Evolutionary conservation across 208 protist genomes (phyloP).

Genomic region (Naegleria lovaniensis): DNA sequence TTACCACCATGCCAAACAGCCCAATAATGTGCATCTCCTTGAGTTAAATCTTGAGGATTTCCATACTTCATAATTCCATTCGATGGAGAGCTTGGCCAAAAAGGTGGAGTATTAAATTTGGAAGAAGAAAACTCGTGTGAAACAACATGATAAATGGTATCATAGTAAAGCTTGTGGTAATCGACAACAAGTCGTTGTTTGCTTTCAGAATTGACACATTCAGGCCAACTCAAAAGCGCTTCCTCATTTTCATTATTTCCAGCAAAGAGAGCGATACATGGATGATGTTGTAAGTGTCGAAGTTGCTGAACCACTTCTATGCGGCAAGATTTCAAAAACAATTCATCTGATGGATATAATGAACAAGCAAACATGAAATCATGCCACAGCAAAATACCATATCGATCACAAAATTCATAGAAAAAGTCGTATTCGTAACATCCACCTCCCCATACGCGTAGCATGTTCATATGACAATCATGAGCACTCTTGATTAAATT

Average conservation of each 20-base stretch:
- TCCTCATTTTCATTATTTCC: conserved; percentile 70
- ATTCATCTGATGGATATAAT: not conserved
- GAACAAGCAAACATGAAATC: conserved; percentile 34
- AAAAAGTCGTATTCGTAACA: conserved; percentile 24
- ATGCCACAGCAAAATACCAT: conserved; percentile 3
- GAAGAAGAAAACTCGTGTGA: not conserved
- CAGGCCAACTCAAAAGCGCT: not conserved
- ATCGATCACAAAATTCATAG: conserved; percentile 9
- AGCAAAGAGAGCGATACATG: conserved; percentile 53
- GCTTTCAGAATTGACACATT: not conserved
- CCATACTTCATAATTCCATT: not conserved
- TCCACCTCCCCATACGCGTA: conserved; percentile 16
- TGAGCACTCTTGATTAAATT: not conserved
- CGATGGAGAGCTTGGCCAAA: not conserved
- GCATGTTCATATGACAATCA: not conserved
- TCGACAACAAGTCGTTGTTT: not conserved
- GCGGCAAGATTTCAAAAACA: not conserved
- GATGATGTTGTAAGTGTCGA: conserved; percentile 45
- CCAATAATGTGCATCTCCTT: conserved; percentile 13
- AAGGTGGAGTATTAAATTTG: not conserved
- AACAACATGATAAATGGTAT: not conserved
- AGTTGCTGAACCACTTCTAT: conserved; percentile 44
- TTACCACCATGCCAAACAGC: not conserved
- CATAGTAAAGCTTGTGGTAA: conserved; percentile 6
- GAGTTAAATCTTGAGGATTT: not conserved